Conservation (phyloP, 164 flowering plant genomes). For the Cinnamomum chago region DNA sequence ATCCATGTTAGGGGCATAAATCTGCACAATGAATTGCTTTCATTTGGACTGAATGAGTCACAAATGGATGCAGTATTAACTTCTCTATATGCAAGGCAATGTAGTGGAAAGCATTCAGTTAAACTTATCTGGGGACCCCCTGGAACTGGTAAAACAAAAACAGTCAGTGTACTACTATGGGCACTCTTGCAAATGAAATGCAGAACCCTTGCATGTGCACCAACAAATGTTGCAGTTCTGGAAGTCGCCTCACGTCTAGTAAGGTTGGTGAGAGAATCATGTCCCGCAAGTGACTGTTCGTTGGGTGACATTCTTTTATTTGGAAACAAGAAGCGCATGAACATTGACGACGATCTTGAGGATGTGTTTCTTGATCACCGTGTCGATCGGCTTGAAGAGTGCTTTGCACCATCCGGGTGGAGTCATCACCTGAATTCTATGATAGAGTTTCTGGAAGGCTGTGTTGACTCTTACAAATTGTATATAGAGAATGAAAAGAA, state of each 20-base stretch:
- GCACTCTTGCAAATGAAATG: conserved; percentile 30
- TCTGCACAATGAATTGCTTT: not conserved
- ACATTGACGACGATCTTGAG: conserved; percentile 34
- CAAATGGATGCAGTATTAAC: conserved; percentile 45
- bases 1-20: not conserved
- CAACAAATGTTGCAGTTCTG: conserved; percentile 64
- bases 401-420: conserved; percentile 62
- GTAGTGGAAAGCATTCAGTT: conserved; percentile 33
- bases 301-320: conserved; percentile 59
- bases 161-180: conserved; percentile 41
- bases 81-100: conserved; percentile 25
- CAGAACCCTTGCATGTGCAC: conserved; percentile 60
- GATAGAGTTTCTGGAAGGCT: conserved; percentile 45
- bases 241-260: conserved; percentile 59
- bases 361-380: conserved; percentile 57
- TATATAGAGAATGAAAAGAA: no score
- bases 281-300: conserved; percentile 13
- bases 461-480: conserved; percentile 32
- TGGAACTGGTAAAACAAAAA: conserved; percentile 80
- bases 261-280: conserved; percentile 28
- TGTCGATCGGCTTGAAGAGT: conserved; percentile 30
- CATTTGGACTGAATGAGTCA: conserved; percentile 42
- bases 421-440: conserved; percentile 26
- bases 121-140: conserved; percentile 84
- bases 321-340: conserved; percentile 52